Percentiles rank a stretch among this genome's conserved stretches.
Evolutionary conservation across 805 yeast genomes (phyloP).

Genomic region (Metahyphopichia silvanorum): DNA sequence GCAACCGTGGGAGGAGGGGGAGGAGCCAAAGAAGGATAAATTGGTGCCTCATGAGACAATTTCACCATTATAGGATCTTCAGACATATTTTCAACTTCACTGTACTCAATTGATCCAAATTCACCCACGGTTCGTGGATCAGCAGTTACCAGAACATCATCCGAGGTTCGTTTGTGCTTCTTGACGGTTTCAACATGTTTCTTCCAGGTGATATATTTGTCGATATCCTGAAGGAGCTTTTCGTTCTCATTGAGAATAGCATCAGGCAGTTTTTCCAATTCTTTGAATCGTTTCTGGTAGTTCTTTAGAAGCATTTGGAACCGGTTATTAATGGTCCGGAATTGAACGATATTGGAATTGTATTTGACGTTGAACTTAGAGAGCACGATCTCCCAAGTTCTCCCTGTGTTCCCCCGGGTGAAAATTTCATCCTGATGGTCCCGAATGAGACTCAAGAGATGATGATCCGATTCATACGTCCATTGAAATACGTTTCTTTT

Average conservation of each 20-base stretch:
- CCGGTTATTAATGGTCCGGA: slow-evolving; percentile 23
- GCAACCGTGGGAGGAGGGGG: too few relatives aligned
- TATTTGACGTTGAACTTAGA: slow-evolving; percentile 15
- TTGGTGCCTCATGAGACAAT: too few relatives aligned
- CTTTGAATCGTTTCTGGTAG: slow-evolving; percentile 11
- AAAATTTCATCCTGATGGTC: slow-evolving; percentile 17
- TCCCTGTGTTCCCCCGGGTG: slow-evolving; percentile 23
- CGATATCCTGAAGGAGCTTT: slow-evolving; percentile 13
- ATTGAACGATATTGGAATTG: slow-evolving; percentile 17
- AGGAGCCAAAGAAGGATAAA: too few relatives aligned
- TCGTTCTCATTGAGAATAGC: slow-evolving; percentile 18
- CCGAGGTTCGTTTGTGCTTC: slow-evolving; percentile 7
- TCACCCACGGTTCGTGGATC: too few relatives aligned
- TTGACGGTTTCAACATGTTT: slow-evolving; percentile 7
- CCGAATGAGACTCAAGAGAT: slow-evolving; percentile 14
- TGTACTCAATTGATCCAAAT: too few relatives aligned
- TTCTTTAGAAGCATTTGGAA: slow-evolving; percentile 18
- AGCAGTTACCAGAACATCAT: too few relatives aligned
- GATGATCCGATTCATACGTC: slow-evolving; percentile 22
- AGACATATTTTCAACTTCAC: too few relatives aligned
- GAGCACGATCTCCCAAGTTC: slow-evolving; percentile 23
- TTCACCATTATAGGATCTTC: too few relatives aligned
- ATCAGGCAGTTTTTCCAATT: slow-evolving; percentile 4
- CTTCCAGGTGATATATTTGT: slow-evolving; percentile 8
- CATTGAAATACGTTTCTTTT: slow-evolving; percentile 17